Base-by-base conservation (phyloP, 768 basidiomycete species). In the Mycena indigotica region DNA sequence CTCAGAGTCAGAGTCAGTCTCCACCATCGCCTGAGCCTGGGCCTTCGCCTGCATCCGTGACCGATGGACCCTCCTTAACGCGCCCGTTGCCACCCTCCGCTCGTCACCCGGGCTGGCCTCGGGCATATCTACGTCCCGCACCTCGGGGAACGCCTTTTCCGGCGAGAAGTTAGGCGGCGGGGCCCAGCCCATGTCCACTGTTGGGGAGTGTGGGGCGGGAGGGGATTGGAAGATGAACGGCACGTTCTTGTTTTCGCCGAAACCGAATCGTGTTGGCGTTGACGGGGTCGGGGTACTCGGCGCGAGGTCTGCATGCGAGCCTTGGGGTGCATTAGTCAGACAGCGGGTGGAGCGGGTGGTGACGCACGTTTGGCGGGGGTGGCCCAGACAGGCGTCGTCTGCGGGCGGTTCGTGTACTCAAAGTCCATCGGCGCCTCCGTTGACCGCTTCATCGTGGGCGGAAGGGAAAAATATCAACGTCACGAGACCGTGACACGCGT, bases 391-490 rank as follows among this genome's bases (percentile, higher is more conserved):
- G 86, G 84, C 67, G 77, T 83, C 55, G 78, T 72, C 32, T 72
- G 69, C 53, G 83, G 80, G 24, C 90, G 80, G 63, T 85, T 84
- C 8, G 91, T 93, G 76, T 87, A 93, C 69, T 93, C 85, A 72
- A 86, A 94, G 72, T 94, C 91, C 92, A 94, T 94, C 3, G 92
- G 92, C 3, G 87, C 89, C 68, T 93, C 92, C 49, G 77, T 89
- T 13, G 87, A 88, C 65, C 87, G 81, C 41, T 44, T 13, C 41
- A 44, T 44, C 15, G 41, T 23, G 41, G 21, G 6, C 8, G 23
- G 72, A 23, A 28, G 53, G 75, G 75, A 72, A 74, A 69, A 56
- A 51, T n/a, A n/a, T n/a, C n/a, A n/a, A n/a, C n/a, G 67, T 71
- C 70, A 75, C 71, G 56, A 35, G 35, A 55, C 35, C 56, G 69